Evolutionary conservation across 108 stramenopile species (phyloP).

Genomic region (Skeletonema tropicum): DNA sequence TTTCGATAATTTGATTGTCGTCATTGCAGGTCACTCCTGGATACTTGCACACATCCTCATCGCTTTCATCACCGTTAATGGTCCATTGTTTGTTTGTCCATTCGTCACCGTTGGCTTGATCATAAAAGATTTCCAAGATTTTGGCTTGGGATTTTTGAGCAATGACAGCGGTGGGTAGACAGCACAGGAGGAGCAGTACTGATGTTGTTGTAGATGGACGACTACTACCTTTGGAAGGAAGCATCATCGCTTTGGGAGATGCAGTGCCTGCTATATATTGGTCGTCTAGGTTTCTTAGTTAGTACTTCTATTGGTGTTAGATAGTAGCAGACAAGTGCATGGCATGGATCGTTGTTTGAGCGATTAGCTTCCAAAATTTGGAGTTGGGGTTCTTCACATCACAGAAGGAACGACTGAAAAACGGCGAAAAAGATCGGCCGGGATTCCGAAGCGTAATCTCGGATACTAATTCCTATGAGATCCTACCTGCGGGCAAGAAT

Average conservation of each 20-base stretch:
- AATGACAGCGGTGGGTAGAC: not conserved
- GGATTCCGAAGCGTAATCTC: too few species aligned
- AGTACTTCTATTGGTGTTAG: too few species aligned
- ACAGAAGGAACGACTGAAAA: too few species aligned
- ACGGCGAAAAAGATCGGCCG: too few species aligned
- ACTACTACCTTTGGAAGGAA: not conserved
- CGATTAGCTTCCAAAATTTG: too few species aligned
- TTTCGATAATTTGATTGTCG: constrained; percentile 47
- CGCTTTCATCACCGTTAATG: too few species aligned
- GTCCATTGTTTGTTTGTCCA: constrained; percentile 34
- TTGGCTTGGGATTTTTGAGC: not conserved
- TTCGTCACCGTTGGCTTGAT: constrained; percentile 27
- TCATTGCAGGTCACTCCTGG: constrained; percentile 32
- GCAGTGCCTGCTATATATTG: not conserved
- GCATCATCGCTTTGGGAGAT: too few species aligned
- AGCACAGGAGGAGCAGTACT: not conserved
- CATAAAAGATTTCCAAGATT: not conserved
- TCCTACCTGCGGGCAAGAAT: too few species aligned
- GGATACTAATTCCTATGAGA: not conserved
- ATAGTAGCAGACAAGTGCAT: too few species aligned
- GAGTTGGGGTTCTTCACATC: too few species aligned
- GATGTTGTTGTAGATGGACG: not conserved
- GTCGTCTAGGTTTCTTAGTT: not conserved
- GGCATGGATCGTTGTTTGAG: too few species aligned
- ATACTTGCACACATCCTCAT: constrained; percentile 23